Evolutionary conservation across 108 stramenopile genomes (phyloP).

Genomic region (Skeletonema grethae): DNA sequence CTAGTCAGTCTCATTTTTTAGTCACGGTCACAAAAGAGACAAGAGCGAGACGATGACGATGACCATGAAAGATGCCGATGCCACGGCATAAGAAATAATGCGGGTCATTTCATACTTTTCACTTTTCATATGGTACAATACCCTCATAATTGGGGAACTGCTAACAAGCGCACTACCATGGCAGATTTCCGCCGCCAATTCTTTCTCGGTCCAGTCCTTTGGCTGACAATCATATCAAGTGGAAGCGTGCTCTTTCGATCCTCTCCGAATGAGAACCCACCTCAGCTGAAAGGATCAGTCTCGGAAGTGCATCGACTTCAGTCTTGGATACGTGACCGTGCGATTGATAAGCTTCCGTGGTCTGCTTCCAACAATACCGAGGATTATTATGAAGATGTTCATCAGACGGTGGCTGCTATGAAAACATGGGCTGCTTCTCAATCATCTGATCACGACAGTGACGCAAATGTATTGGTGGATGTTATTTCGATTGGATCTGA

Average conservation of each 20-base stretch:
- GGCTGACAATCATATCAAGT: not conserved
- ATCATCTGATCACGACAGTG: not conserved
- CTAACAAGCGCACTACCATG: not conserved
- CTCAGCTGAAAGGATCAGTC: constrained; percentile 12
- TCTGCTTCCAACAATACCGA: constrained; percentile 2
- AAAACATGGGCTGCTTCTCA: constrained; percentile 13
- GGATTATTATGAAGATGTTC: not conserved
- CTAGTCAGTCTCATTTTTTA: too few relatives aligned
- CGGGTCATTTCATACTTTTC: too few relatives aligned
- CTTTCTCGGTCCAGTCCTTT: not conserved
- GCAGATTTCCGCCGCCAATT: not conserved
- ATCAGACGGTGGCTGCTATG: not conserved
- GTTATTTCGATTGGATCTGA: constrained; percentile 11
- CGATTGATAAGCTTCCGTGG: constrained; percentile 20
- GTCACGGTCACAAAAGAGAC: too few relatives aligned
- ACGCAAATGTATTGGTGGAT: constrained; percentile 8
- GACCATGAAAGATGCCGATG: too few relatives aligned
- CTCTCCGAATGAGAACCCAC: not conserved
- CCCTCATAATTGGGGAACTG: not conserved
- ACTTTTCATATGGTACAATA: too few relatives aligned
- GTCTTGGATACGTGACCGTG: constrained; percentile 23
- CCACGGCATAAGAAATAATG: too few relatives aligned
- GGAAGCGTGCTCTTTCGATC: not conserved
- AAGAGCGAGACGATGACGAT: too few relatives aligned
- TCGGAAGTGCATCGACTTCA: constrained; percentile 21